Evolutionary conservation across 495 filamentous ascomycete genomes (phyloP).

Genomic region (Aspergillus baeticus): DNA sequence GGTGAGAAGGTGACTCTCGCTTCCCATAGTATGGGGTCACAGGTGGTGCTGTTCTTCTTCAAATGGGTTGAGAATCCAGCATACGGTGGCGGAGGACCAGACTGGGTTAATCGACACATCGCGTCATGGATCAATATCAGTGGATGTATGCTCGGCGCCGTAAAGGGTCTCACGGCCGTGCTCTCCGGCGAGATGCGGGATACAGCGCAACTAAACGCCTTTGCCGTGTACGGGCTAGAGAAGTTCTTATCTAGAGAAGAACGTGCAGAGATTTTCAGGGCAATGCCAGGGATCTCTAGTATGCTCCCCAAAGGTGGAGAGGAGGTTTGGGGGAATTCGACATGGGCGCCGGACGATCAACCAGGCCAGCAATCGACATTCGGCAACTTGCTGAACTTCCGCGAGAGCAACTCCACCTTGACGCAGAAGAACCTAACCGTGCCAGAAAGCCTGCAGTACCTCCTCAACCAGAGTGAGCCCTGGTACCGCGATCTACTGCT

Average conservation of each 20-base stretch:
- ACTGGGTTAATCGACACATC: constrained; percentile 88
- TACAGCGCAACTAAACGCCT: constrained; percentile 95
- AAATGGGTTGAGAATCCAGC: constrained; percentile 89
- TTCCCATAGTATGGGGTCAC: constrained; percentile 95
- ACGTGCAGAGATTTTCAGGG: constrained; percentile 88
- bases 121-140: constrained; percentile 98
- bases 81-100: constrained; percentile 75
- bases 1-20: constrained; percentile 82
- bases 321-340: constrained; percentile 88
- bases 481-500: constrained; percentile 80
- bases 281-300: constrained; percentile 93
- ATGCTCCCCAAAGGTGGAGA: constrained; percentile 97
- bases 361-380: constrained; percentile 69
- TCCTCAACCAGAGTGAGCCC: constrained; percentile 71
- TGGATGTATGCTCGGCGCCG: constrained; percentile 94
- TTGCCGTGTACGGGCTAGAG: constrained; percentile 95
- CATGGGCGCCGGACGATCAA: constrained; percentile 85
- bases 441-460: constrained; percentile 70
- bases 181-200: constrained; percentile 98
- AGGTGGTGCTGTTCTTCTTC: constrained; percentile 94
- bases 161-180: constrained; percentile 88
- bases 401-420: constrained; percentile 61
- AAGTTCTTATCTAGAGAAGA: constrained; percentile 90
- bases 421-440: constrained; percentile 77
- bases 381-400: constrained; percentile 86